Evolutionary conservation across 2,329 filamentous ascomycete genomes (phyloP).

Genomic region (Microcyclospora pomicola): DNA sequence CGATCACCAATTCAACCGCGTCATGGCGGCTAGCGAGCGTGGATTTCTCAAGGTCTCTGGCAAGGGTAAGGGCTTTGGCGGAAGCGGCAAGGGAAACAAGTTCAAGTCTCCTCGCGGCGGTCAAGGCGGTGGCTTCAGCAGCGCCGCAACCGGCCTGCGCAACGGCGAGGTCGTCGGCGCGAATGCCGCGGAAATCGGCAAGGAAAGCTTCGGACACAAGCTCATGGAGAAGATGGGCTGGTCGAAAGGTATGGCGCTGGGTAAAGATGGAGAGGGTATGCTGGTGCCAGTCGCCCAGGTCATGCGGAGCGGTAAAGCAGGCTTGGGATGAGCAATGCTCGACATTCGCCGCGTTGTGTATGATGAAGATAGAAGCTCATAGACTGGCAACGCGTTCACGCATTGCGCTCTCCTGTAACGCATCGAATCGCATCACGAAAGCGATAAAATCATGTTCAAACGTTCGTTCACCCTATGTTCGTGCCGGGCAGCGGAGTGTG

Average conservation of each 20-base stretch:
- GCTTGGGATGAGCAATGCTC: conserved; percentile 45
- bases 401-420: no score
- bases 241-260: conserved; percentile 73
- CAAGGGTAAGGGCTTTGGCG: conserved; percentile 22
- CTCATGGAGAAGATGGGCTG: conserved; percentile 98
- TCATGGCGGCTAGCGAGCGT: conserved; percentile 26
- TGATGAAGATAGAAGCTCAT: no score
- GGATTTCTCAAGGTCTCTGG: conserved; percentile 35
- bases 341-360: no score
- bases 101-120: conserved; percentile 12
- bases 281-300: conserved; percentile 73
- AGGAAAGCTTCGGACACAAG: conserved; percentile 67
- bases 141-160: conserved; percentile 42
- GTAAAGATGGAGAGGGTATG: conserved; percentile 71
- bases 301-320: conserved; percentile 74
- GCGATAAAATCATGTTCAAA: no score
- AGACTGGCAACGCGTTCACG: no score
- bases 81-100: conserved; percentile 12
- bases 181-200: conserved; percentile 68
- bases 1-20: conserved; percentile 37
- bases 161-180: conserved; percentile 84
- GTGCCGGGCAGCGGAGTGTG: no score
- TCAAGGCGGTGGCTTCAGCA: conserved; percentile 25
- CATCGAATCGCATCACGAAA: no score
- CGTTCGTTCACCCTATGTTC: no score